Base-by-base conservation (phyloP, 257 asterid genomes). In the Gardenia jasminoides region DNA sequence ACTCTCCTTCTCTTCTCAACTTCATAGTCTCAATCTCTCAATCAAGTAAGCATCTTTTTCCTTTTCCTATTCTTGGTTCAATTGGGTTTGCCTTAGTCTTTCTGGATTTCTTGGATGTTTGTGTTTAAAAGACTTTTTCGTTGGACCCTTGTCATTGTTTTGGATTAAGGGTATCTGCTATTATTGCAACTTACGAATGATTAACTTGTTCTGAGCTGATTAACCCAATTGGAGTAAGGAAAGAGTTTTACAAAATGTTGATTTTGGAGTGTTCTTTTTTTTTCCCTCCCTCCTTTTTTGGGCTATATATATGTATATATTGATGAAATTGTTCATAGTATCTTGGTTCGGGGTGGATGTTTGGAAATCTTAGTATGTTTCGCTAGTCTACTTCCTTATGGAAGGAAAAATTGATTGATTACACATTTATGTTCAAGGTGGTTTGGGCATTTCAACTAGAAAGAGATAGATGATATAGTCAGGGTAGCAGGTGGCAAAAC, bases 1-100 rank as follows among this genome's bases (percentile, higher is more conserved):
- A 22, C 78, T 89, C 36, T 86, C 90, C 31, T 82, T 91, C 82
- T 84, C 94, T 72, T 91, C 97, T 76, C 89, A 80, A 77, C 76
- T 89, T 79, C 85, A 77, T 31, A 12, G 65, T 52, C 56, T 70
- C 54, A 11, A 67, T 61, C 43, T 82, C 64, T 80, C 89, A 52
- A 61, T 88, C 78, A 87, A 77, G 97, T 91, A 85, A 86, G 85
- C 74, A 80, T 31, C 28, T 39, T 76, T 22, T 31, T n/a, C 47
- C 44, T 75, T n/a, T n/a, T n/a, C n/a, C n/a, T n/a, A 10, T 43
- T 26, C 7, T 71, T 39, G 16, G 36, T 79, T 39, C 26, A 28
- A 3, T 82, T 52, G 46, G 41, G 17, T n/a, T 62, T 73, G 28
- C 58, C 36, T 68, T 6, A 16, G 10, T 30, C 48, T 43, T 31